Percentiles rank a stretch among this genome's conserved stretches.
Evolutionary conservation across 2,329 filamentous ascomycete species (phyloP).

Genomic region (Apiospora phragmitis): DNA sequence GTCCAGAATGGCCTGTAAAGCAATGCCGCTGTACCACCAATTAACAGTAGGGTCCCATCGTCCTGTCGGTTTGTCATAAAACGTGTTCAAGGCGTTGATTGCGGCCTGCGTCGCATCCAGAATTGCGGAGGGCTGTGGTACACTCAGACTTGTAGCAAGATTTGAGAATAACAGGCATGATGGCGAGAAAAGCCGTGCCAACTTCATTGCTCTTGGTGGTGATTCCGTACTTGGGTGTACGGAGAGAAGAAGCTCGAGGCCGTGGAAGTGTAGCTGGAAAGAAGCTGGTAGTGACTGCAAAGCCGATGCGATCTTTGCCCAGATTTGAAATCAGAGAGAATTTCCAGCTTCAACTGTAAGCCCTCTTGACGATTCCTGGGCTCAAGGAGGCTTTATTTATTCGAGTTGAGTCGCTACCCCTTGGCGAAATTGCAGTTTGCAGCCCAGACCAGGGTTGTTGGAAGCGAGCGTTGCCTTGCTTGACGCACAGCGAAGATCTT

Average conservation of each 20-base stretch:
- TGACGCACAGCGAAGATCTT: neutral
- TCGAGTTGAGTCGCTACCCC: neutral
- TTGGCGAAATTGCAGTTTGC: neutral
- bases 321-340: neutral
- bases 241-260: neutral
- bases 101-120: constrained; percentile 19
- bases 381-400: neutral
- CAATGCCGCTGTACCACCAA: constrained; percentile 41
- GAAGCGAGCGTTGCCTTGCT: neutral
- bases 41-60: neutral
- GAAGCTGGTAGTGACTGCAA: neutral
- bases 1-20: constrained; percentile 36
- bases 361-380: neutral
- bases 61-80: constrained; percentile 34
- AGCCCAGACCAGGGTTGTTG: neutral
- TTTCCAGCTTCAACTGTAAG: neutral
- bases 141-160: neutral
- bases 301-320: neutral
- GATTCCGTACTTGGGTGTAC: neutral
- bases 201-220: neutral
- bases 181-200: neutral
- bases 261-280: neutral
- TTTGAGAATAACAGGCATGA: neutral
- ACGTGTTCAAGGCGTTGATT: constrained; percentile 36
- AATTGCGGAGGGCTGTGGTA: neutral